Evolutionary conservation across 176 grass and related monocot genomes (phyloP), one percentile per base, ranked within the genome.

Genomic region (Puya raimondii): DNA sequence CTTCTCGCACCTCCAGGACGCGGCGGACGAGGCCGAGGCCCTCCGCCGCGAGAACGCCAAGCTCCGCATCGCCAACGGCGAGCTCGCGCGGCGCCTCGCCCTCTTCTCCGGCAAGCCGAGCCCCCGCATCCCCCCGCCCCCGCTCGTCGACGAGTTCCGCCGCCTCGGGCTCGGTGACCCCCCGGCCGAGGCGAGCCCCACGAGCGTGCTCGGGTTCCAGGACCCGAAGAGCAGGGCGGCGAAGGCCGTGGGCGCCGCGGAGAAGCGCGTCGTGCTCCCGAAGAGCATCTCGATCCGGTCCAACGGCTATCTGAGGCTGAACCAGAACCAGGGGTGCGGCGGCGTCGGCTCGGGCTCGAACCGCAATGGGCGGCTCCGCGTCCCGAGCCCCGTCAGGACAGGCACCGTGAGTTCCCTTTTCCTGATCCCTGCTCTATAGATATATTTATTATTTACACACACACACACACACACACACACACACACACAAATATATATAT

Each of bases 251-350:
- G 72, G 64, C 47, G 47, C 68, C 16, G 66, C 82, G 2, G 72
- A 93, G 79, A 90, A 87, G 77, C 74, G 63, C 14, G 51, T 80
- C 9, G 70, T 83, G 27, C 78, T 86, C 27, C 87, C 85, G 2
- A 99, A 94, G 74, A 99, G 90, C 83, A 94, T 94, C 52, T 94
- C 90, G 12, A 84, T 94, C 63, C 85, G 90, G 13, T 94, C 95
- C 16, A 94, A 65, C n/a, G 85, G 85, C 23, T 94, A 86, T 72
- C 87, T 99, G 48, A 94, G 88, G 82, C 59, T 85, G 54, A 87
- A 90, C 54, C 76, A 78, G 63, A 57, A 74, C 12, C 22, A 68
- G 4, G 70, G 79, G 20, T n/a, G 57, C 66, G 0, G 51, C 64
- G 2, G 56, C 33, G 33, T 42, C 33, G 33, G 66, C 47, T 61